Conservation (phyloP, 2,329 filamentous ascomycete genomes). For the Pseudogymnoascus sp. region DNA sequence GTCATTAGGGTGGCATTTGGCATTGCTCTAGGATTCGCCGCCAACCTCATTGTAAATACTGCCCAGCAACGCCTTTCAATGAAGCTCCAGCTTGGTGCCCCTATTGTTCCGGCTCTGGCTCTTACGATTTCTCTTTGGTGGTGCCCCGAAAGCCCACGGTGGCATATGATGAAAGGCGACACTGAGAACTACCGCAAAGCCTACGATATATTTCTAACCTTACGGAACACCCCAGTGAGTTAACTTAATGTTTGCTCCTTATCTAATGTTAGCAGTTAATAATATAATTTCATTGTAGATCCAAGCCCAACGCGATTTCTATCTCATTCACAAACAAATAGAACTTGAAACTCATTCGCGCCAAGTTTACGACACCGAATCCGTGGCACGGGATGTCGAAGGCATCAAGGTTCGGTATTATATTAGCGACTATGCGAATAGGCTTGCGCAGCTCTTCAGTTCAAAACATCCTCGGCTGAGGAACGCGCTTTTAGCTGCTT, state of each 20-base stretch:
- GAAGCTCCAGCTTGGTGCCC: neutral
- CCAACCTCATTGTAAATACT: neutral
- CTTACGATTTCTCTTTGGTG: neutral
- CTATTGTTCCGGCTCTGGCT: neutral
- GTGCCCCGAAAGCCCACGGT: neutral
- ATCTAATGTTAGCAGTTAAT: neutral
- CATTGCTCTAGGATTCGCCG: neutral
- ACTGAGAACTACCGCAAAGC: neutral
- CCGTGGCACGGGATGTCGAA: no score
- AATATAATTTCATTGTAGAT: constrained; percentile 13
- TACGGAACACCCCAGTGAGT: neutral
- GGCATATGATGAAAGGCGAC: neutral
- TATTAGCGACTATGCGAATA: neutral
- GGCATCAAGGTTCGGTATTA: neutral
- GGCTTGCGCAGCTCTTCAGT: constrained; percentile 15
- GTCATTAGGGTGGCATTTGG: neutral
- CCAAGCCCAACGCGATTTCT: constrained; percentile 27
- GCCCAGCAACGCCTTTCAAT: neutral
- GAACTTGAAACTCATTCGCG: constrained; percentile 19
- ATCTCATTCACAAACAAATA: constrained; percentile 14
- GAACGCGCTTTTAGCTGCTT: neutral
- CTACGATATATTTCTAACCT: neutral
- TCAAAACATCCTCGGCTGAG: constrained; percentile 14
- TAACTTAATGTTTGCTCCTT: neutral
- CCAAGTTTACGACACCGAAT: constrained; percentile 28